Evolutionary conservation across 495 filamentous ascomycete species (phyloP).

Genomic region (Aeminium ludgeri): DNA sequence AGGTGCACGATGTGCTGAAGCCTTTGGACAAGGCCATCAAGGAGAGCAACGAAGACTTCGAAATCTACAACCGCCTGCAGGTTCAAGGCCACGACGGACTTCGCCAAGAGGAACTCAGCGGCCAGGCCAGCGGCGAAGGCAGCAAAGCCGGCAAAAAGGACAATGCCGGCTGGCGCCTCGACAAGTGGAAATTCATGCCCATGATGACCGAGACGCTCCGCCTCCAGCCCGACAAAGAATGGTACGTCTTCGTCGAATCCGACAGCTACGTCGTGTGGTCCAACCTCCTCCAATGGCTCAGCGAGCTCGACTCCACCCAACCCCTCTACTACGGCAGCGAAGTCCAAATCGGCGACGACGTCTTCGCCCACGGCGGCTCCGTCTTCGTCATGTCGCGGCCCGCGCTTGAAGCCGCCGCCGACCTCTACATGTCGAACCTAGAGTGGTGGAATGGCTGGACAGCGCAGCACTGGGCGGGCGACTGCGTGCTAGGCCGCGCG

Average conservation of each 20-base stretch:
- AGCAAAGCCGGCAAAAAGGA: conserved; percentile 5
- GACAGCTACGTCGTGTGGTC: conserved; percentile 52
- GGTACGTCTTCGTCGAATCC: conserved; percentile 54
- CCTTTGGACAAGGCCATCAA: neutral
- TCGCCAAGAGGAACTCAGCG: conserved; percentile 1
- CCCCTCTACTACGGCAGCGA: conserved; percentile 35
- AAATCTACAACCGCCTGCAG: conserved; percentile 18
- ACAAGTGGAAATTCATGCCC: conserved; percentile 57
- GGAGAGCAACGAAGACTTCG: conserved; percentile 19
- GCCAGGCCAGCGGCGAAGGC: conserved; percentile 1
- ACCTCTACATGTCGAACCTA: neutral
- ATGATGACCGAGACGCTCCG: conserved; percentile 42
- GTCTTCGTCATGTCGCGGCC: conserved; percentile 26
- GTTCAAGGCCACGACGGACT: conserved; percentile 3
- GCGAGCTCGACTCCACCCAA: conserved; percentile 29
- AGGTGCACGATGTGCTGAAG: conserved; percentile 11
- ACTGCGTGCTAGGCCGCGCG: conserved; percentile 6
- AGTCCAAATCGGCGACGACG: conserved; percentile 14
- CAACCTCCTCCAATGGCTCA: conserved; percentile 40
- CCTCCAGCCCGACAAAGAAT: conserved; percentile 33
- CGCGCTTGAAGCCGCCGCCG: conserved; percentile 1
- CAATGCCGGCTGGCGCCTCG: conserved; percentile 40
- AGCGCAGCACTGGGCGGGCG: conserved; percentile 10
- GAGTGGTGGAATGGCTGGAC: conserved; percentile 1
- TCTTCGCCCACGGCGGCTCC: conserved; percentile 41